phyloP scores from a whole-genome alignment of 1,284 basidiomycete genomes.

The Apiotrichum sp. region DNA sequence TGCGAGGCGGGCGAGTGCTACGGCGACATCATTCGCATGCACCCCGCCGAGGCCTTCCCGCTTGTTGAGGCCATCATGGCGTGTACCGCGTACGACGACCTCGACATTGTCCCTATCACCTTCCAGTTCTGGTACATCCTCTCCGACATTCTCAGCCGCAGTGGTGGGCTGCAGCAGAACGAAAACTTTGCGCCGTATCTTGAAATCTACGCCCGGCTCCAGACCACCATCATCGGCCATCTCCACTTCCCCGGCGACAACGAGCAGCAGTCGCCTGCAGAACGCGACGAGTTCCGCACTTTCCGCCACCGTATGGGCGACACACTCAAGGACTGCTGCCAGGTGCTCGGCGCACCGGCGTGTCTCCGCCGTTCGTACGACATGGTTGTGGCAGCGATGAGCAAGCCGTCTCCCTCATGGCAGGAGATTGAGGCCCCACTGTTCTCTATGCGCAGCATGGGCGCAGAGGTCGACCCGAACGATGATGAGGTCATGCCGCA shows the following conservation, averaged over 20 bases:
- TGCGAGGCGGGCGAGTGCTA: constrained; percentile 96
- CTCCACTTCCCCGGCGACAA: constrained; percentile 83
- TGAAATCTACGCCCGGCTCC: constrained; percentile 75
- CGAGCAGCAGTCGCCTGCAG: constrained; percentile 70
- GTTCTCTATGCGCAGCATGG: constrained; percentile 98
- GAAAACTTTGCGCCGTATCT: constrained; percentile 52
- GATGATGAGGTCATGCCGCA: constrained; percentile 84
- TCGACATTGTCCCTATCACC: constrained; percentile 96
- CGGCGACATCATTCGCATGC: constrained; percentile 77
- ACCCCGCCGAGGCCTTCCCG: constrained; percentile 83
- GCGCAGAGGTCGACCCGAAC: constrained; percentile 77
- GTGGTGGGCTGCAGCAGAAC: constrained; percentile 22
- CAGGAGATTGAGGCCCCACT: constrained; percentile 97
- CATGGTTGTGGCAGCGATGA: constrained; percentile 67
- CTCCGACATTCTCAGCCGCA: constrained; percentile 64
- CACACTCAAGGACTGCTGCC: constrained; percentile 97
- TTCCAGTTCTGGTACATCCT: constrained; percentile 98
- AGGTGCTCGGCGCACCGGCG: constrained; percentile 78
- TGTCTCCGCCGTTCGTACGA: constrained; percentile 79
- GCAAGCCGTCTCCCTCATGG: constrained; percentile 58
- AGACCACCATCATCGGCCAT: constrained; percentile 82
- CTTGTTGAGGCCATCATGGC: constrained; percentile 91
- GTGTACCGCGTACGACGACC: constrained; percentile 85
- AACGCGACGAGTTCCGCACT: constrained; percentile 85
- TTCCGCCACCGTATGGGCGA: constrained; percentile 99